phyloP scores from a whole-genome alignment of 805 yeast species.

The Dipodascopsis uninucleata region DNA sequence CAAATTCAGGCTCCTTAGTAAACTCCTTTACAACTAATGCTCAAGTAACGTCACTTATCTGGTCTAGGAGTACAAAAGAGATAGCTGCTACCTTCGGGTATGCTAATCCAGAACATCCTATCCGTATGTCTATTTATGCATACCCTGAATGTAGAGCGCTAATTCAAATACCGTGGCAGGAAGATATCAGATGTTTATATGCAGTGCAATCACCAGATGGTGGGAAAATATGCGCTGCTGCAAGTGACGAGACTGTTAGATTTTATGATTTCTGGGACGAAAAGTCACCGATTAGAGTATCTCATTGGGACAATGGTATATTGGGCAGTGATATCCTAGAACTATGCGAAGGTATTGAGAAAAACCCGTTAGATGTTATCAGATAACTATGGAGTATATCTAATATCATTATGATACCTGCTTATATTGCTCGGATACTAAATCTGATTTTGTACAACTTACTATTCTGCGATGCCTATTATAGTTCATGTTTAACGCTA shows the following conservation, averaged over 20 bases:
- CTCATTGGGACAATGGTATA: constrained; percentile 27
- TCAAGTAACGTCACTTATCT: constrained; percentile 73
- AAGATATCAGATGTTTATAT: constrained; percentile 55
- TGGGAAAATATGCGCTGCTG: constrained; percentile 63
- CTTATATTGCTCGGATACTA: too few species aligned
- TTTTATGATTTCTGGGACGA: constrained; percentile 69
- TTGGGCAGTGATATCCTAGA: constrained; percentile 32
- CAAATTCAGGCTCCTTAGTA: constrained; percentile 68
- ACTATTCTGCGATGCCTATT: too few species aligned
- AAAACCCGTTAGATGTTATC: constrained; percentile 17
- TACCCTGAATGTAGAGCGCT: constrained; percentile 56
- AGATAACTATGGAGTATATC: too few species aligned
- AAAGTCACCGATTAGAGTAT: constrained; percentile 11
- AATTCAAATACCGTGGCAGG: constrained; percentile 31
- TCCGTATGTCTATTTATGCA: constrained; percentile 56
- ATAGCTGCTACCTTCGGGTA: constrained; percentile 80
- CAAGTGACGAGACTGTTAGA: constrained; percentile 73
- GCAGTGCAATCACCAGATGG: constrained; percentile 65
- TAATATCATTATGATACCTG: too few species aligned
- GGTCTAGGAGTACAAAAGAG: constrained; percentile 66
- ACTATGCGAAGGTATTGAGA: constrained; percentile 31
- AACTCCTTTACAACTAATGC: constrained; percentile 55
- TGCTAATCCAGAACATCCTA: constrained; percentile 51
- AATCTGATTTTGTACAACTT: too few species aligned
- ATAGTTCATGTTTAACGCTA: too few species aligned